phyloP scores from a whole-genome alignment of 495 filamentous ascomycete species.

The Lasiosphaeria miniovina region DNA sequence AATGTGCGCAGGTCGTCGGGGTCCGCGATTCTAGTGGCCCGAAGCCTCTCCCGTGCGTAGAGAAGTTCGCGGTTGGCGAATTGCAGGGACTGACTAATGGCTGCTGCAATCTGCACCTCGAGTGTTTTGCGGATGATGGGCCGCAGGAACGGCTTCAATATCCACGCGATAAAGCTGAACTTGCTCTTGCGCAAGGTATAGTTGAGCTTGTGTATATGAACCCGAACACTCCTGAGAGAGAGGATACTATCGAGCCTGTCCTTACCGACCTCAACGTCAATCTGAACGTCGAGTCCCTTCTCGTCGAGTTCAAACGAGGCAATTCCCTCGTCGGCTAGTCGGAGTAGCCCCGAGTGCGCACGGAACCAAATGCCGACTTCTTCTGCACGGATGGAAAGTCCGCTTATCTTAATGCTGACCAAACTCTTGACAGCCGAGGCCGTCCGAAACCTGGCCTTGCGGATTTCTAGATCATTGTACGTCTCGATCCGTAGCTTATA shows the following conservation, averaged over 20 bases:
- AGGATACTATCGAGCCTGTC: conserved; percentile 76
- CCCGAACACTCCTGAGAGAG: conserved; percentile 68
- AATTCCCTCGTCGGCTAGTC: conserved; percentile 75
- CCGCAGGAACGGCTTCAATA: conserved; percentile 80
- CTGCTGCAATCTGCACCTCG: conserved; percentile 71
- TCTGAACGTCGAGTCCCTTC: conserved; percentile 77
- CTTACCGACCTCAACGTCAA: conserved; percentile 76
- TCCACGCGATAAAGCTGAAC: conserved; percentile 73
- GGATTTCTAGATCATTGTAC: conserved; percentile 80
- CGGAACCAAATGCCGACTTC: conserved; percentile 77
- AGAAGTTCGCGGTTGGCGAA: conserved; percentile 79
- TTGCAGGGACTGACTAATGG: conserved; percentile 65
- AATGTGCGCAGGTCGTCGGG: conserved; percentile 79
- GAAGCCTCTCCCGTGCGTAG: conserved; percentile 79
- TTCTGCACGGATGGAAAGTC: conserved; percentile 74
- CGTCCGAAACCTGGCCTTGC: conserved; percentile 72
- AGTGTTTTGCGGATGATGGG: conserved; percentile 75
- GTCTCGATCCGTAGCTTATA: conserved; percentile 77
- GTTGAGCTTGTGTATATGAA: conserved; percentile 80
- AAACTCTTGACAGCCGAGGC: conserved; percentile 62
- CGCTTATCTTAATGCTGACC: conserved; percentile 72
- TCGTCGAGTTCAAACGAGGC: conserved; percentile 81
- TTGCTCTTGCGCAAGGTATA: conserved; percentile 72
- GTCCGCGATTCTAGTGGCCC: conserved; percentile 78
- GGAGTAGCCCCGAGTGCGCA: conserved; percentile 64